A percentile compares a stretch with the other conserved stretches of the same genome.
These are phyloP conservation scores for Calonectria pteridis DNA, from an alignment of 2,329 filamentous ascomycete genomes.

Conservation along the genomic window DNA sequence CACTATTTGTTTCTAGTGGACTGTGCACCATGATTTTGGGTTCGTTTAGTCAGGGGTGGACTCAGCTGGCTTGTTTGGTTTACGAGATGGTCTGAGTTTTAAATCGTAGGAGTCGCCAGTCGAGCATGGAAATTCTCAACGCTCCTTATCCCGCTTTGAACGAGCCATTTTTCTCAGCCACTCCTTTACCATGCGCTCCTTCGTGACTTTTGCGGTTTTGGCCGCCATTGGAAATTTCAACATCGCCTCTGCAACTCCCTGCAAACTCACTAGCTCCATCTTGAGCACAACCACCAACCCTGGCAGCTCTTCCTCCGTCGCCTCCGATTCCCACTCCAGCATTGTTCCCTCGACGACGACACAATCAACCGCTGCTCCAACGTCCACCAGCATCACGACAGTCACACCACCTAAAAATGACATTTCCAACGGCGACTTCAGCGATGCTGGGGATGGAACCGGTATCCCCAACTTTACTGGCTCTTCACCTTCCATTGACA, in stretches of 20 bases:
- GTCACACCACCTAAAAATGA: not conserved
- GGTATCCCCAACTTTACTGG: not conserved
- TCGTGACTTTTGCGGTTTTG: not conserved
- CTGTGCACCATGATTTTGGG: not conserved
- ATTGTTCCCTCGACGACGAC: not conserved
- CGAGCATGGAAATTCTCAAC: not conserved
- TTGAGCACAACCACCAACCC: not conserved
- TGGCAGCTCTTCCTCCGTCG: not conserved
- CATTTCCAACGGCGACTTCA: not conserved
- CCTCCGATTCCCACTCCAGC: not conserved
- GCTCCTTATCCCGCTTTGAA: not conserved
- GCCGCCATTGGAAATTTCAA: not conserved
- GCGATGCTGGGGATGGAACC: not conserved
- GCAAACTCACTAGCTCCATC: not conserved
- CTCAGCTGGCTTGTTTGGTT: not conserved
- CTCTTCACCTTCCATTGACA: not conserved
- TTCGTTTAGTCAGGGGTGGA: not conserved
- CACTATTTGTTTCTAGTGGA: not conserved
- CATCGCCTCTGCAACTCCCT: not conserved
- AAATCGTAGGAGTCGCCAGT: not conserved
- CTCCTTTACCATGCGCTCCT: not conserved
- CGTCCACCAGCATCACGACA: not conserved
- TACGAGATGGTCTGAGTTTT: not conserved
- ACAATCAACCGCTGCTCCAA: constrained; percentile 26
- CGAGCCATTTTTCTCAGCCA: not conserved